Percentiles rank a stretch among this genome's conserved stretches.
Conservation (phyloP, 2,329 filamentous ascomycete species). For the Cordyceps tenuipes region DNA sequence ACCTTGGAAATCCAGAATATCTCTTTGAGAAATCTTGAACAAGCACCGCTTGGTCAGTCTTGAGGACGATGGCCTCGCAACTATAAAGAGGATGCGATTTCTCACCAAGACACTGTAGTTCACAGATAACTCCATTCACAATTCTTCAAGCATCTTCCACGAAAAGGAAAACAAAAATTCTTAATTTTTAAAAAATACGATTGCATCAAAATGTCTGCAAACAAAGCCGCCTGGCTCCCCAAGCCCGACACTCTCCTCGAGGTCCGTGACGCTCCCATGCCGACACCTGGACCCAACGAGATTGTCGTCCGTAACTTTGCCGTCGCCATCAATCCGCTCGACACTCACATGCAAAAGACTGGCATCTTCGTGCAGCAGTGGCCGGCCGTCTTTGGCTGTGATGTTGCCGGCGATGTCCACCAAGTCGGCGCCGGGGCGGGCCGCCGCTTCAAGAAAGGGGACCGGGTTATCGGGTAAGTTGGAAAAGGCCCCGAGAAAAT, state of each 20-base stretch:
- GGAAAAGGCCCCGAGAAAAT: not conserved
- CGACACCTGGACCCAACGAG: not conserved
- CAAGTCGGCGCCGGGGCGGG: slow-evolving; percentile 18
- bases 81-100: not conserved
- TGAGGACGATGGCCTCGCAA: no score
- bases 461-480: slow-evolving; percentile 17
- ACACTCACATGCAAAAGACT: slow-evolving; percentile 20
- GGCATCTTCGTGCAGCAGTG: slow-evolving; percentile 27
- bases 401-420: slow-evolving; percentile 24
- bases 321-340: slow-evolving; percentile 23
- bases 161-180: not conserved
- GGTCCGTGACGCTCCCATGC: slow-evolving; percentile 20
- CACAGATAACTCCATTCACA: not conserved
- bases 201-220: slow-evolving; percentile 15
- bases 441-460: slow-evolving; percentile 20
- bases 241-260: slow-evolving; percentile 15
- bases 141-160: not conserved
- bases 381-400: slow-evolving; percentile 22
- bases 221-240: slow-evolving; percentile 20
- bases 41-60: not conserved
- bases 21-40: not conserved
- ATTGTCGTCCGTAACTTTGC: slow-evolving; percentile 18
- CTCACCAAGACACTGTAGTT: not conserved
- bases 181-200: not conserved
- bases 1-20: not conserved